Percentiles rank a stretch among this genome's conserved stretches.
Evolutionary conservation across 345 rosid species (phyloP).

Genomic region (Citrus mangshanensis): DNA sequence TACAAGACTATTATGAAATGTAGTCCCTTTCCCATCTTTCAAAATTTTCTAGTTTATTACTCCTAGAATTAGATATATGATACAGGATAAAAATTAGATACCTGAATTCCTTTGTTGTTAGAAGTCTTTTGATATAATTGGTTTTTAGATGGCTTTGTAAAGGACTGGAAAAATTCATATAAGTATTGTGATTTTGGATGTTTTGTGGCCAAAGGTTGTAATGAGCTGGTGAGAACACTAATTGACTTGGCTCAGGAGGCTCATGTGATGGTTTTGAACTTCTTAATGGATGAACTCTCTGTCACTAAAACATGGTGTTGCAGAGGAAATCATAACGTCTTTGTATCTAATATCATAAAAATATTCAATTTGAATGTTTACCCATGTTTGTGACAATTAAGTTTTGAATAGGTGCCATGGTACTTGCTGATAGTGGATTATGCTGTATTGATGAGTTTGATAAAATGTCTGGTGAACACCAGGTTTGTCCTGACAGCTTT

Average conservation of each 20-base stretch:
- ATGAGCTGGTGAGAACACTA: background rate
- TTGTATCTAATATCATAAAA: background rate
- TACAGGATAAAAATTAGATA: background rate
- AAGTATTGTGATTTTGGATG: background rate
- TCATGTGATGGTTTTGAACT: background rate
- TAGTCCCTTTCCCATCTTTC: background rate
- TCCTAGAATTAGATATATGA: background rate
- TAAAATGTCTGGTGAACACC: constrained; percentile 96
- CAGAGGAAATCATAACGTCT: background rate
- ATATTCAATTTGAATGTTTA: background rate
- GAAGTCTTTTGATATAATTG: background rate
- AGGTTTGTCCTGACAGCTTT: constrained; percentile 45
- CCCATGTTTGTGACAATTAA: constrained; percentile 11
- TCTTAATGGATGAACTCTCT: background rate
- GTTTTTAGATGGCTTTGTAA: background rate
- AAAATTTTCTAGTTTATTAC: background rate
- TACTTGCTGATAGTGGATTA: constrained; percentile 90
- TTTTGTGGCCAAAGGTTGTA: background rate
- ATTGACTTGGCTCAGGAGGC: background rate
- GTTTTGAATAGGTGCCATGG: constrained; percentile 87
- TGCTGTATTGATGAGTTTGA: constrained; percentile 99
- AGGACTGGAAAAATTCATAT: background rate
- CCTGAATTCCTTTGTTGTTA: background rate
- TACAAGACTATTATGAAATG: background rate
- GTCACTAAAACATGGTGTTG: background rate